Evolutionary conservation across 2,329 filamentous ascomycete genomes (phyloP).

Genomic region (Didymella arachidicola): DNA sequence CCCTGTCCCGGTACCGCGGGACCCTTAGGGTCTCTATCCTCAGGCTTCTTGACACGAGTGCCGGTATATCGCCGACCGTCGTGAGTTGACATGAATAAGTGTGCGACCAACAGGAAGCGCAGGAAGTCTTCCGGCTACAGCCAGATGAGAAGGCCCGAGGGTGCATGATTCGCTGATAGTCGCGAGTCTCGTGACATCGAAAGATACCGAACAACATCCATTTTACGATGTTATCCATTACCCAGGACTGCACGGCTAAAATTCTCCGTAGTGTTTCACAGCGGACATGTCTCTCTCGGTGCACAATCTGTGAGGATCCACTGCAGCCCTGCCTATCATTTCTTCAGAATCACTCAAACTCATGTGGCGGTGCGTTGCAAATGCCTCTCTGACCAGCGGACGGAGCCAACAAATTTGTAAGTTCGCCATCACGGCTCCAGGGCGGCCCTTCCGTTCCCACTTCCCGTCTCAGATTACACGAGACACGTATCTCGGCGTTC

Average conservation of each 20-base stretch:
- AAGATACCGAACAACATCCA: conserved; percentile 8
- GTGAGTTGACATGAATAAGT: conserved; percentile 16
- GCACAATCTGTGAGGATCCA: conserved; percentile 16
- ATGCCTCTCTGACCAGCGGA: conserved; percentile 25
- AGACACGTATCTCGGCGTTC: conserved; percentile 32
- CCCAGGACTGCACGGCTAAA: conserved; percentile 19
- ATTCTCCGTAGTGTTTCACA: conserved; percentile 21
- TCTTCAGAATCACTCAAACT: conserved; percentile 11
- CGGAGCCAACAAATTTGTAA: conserved; percentile 25
- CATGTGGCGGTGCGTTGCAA: conserved; percentile 35
- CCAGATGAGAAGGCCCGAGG: conserved; percentile 15
- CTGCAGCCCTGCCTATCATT: conserved; percentile 12
- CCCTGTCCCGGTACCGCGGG: conserved; percentile 32
- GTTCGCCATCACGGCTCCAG: conserved; percentile 41
- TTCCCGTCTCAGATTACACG: conserved; percentile 43
- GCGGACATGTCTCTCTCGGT: conserved; percentile 6
- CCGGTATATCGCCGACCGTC: conserved; percentile 20
- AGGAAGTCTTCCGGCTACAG: conserved; percentile 9
- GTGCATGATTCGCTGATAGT: conserved; percentile 16
- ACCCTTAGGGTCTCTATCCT: conserved; percentile 17
- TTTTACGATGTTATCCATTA: conserved; percentile 6
- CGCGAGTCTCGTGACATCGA: conserved; percentile 3
- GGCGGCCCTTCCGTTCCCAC: conserved; percentile 44
- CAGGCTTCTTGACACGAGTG: conserved; percentile 20
- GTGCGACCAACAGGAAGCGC: conserved; percentile 8